phyloP scores from a whole-genome alignment of 1,284 basidiomycete genomes.

The Gymnopus androsaceus region DNA sequence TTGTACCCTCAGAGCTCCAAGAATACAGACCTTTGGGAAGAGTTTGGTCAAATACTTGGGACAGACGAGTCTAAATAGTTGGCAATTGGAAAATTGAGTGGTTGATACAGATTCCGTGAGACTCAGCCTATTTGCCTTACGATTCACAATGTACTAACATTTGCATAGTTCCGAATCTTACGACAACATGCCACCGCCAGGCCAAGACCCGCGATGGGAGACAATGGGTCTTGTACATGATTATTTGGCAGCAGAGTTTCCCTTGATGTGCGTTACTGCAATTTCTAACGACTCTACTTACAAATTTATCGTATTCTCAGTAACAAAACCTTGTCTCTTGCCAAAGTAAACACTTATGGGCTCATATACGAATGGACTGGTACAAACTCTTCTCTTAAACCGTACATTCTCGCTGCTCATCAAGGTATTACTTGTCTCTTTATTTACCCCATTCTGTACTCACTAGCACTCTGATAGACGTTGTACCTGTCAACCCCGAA shows the following conservation, averaged over 20 bases:
- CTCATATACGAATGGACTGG: conserved; percentile 73
- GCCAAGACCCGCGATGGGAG: conserved; percentile 55
- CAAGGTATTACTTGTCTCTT: conserved; percentile 47
- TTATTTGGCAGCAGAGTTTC: conserved; percentile 48
- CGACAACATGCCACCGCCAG: conserved; percentile 49
- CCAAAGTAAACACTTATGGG: conserved; percentile 67
- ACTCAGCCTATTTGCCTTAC: conserved; percentile 81
- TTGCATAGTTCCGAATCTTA: conserved; percentile 47
- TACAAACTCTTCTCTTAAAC: conserved; percentile 60
- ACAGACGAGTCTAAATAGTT: conserved; percentile 46
- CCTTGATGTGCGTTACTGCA: conserved; percentile 41
- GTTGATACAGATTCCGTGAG: conserved; percentile 49
- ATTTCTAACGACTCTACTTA: neutral
- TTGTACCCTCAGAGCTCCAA: conserved; percentile 45
- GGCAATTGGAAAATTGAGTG: conserved; percentile 56
- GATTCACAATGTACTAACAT: conserved; percentile 50
- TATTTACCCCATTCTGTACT: neutral
- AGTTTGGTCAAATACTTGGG: conserved; percentile 39
- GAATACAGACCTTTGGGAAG: conserved; percentile 35
- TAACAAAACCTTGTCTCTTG: conserved; percentile 55
- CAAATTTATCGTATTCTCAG: conserved; percentile 34
- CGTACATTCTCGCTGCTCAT: conserved; percentile 68
- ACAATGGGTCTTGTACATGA: conserved; percentile 50
- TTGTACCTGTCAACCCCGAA: conserved; percentile 64
- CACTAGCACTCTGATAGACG: no score